These are phyloP conservation scores for Saitozyma sp. DNA, from an alignment of 768 basidiomycete species.

Conservation along the genomic window DNA sequence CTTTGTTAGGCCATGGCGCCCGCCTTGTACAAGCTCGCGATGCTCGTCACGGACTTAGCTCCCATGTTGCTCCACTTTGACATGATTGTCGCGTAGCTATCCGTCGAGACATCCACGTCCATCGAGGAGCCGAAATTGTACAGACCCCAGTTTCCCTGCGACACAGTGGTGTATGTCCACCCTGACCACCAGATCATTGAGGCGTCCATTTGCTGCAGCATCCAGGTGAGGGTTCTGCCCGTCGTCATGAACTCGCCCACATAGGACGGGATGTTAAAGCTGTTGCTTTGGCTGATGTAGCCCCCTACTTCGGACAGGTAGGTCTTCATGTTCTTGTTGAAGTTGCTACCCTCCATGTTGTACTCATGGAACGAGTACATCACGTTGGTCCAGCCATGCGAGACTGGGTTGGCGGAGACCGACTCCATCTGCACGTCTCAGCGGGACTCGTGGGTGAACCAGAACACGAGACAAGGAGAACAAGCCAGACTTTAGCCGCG, in stretches of 20 bases:
- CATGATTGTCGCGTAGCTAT: slow-evolving; percentile 34
- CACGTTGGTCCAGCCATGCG: slow-evolving; percentile 45
- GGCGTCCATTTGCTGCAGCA: slow-evolving; percentile 34
- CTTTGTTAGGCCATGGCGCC: no score
- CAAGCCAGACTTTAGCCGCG: no score
- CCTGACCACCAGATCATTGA: slow-evolving; percentile 31
- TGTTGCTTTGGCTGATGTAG: slow-evolving; percentile 26
- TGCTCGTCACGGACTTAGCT: background rate
- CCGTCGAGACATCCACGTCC: slow-evolving; percentile 31
- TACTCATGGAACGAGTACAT: slow-evolving; percentile 47
- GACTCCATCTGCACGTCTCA: slow-evolving; percentile 22
- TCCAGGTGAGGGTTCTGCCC: slow-evolving; percentile 30
- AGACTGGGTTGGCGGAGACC: slow-evolving; percentile 35
- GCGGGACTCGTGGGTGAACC: background rate
- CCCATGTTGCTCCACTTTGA: slow-evolving; percentile 38
- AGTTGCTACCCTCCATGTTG: slow-evolving; percentile 38
- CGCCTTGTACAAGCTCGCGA: no score
- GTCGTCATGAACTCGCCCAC: slow-evolving; percentile 46
- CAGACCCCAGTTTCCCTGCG: slow-evolving; percentile 30
- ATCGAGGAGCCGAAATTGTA: slow-evolving; percentile 26
- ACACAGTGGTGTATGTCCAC: slow-evolving; percentile 37
- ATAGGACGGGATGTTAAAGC: slow-evolving; percentile 32
- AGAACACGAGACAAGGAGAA: no score
- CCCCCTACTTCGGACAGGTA: slow-evolving; percentile 20
- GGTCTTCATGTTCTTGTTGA: slow-evolving; percentile 23